A percentile compares a stretch with the other conserved stretches of the same genome.
Evolutionary conservation across 1,284 basidiomycete genomes (phyloP).

Genomic region (Ustilago tritici): DNA sequence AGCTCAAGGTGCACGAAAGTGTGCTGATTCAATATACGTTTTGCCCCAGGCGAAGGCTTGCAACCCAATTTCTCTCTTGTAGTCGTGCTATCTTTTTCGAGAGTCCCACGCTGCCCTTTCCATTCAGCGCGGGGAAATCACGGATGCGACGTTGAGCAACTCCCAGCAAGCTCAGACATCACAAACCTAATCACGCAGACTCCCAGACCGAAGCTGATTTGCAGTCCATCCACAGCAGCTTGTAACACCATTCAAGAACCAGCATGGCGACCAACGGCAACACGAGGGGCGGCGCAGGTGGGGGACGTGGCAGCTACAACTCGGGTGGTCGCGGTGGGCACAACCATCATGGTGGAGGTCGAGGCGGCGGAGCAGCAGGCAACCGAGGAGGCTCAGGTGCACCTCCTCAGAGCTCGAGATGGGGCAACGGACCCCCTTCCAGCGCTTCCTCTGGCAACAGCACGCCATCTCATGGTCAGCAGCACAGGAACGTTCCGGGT

Average conservation of each 20-base stretch:
- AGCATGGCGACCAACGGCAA: slow-evolving; percentile 46
- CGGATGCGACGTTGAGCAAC: slow-evolving; percentile 10
- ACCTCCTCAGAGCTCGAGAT: slow-evolving; percentile 34
- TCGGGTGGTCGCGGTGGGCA: slow-evolving; percentile 29
- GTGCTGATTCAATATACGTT: background rate
- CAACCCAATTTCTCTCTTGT: background rate
- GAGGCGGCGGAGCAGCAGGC: slow-evolving; percentile 31
- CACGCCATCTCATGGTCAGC: slow-evolving; percentile 15
- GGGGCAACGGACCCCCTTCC: slow-evolving; percentile 43
- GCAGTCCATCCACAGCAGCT: background rate
- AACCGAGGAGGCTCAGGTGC: slow-evolving; percentile 29
- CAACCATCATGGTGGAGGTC: slow-evolving; percentile 23
- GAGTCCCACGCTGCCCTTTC: background rate
- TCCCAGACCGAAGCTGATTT: background rate
- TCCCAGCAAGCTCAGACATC: background rate
- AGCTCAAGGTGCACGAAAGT: background rate
- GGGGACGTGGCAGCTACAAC: slow-evolving; percentile 25
- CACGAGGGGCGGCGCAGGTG: slow-evolving; percentile 25
- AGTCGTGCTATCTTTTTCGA: background rate
- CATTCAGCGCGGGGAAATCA: background rate
- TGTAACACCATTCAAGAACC: background rate
- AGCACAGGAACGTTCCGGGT: slow-evolving; percentile 17
- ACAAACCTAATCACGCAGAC: background rate
- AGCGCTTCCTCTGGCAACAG: slow-evolving; percentile 15
- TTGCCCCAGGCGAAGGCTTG: background rate